phyloP scores from a whole-genome alignment of 305 asterid species.

The Caryopteris hybrid region DNA sequence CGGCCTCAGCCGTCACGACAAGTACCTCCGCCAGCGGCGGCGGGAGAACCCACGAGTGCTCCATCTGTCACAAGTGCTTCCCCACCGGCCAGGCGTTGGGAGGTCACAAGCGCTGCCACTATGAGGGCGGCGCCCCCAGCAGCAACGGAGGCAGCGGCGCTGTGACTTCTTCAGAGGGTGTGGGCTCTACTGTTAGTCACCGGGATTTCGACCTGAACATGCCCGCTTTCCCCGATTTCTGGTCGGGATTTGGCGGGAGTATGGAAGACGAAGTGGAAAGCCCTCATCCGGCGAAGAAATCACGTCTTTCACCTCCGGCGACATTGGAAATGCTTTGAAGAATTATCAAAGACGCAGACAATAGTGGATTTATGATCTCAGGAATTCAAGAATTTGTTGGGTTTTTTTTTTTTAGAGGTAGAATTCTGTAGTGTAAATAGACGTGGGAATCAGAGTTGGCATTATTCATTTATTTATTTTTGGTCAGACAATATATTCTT shows the following conservation, averaged over 20 bases:
- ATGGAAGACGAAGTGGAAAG: slow-evolving; percentile 56
- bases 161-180: slow-evolving; percentile 45
- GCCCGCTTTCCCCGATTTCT: slow-evolving; percentile 42
- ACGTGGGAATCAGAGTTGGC: not conserved
- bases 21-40: slow-evolving; percentile 19
- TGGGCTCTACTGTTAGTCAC: slow-evolving; percentile 42
- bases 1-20: slow-evolving; percentile 23
- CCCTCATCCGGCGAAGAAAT: slow-evolving; percentile 62
- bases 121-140: slow-evolving; percentile 46
- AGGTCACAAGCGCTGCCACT: slow-evolving; percentile 88
- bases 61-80: slow-evolving; percentile 69
- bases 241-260: slow-evolving; percentile 30
- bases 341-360: not conserved
- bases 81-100: slow-evolving; percentile 86
- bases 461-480: slow-evolving; percentile 15
- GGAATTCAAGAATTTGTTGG: slow-evolving; percentile 2
- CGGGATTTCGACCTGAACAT: slow-evolving; percentile 59
- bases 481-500: not conserved
- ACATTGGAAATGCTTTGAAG: slow-evolving; percentile 30
- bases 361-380: not conserved
- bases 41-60: slow-evolving; percentile 63
- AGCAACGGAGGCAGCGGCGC: slow-evolving; percentile 9
- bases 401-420: not conserved
- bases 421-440: slow-evolving; percentile 10
- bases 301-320: slow-evolving; percentile 26